A percentile compares a stretch with the other conserved stretches of the same genome.
phyloP scores from a whole-genome alignment of 1,284 basidiomycete genomes.

The Butyriboletus appendiculatus region DNA sequence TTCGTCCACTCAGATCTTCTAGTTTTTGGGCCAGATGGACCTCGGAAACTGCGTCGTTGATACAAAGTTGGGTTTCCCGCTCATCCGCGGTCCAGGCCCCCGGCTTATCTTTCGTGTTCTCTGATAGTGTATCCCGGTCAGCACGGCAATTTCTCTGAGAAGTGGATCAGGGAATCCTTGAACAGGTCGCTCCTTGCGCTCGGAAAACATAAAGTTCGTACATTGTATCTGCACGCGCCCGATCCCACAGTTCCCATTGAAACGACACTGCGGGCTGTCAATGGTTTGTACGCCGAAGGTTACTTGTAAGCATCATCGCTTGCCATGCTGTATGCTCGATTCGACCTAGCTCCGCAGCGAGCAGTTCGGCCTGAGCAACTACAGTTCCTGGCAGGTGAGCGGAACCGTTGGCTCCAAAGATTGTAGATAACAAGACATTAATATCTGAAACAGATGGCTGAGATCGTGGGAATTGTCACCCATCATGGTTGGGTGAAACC shows the following conservation, averaged over 20 bases:
- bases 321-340: constrained; percentile 1
- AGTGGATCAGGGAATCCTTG: constrained; percentile 27
- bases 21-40: constrained; percentile 32
- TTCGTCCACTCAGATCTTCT: neutral
- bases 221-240: constrained; percentile 32
- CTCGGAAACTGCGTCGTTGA: constrained; percentile 26
- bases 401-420: neutral
- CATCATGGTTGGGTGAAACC: constrained; percentile 39
- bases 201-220: constrained; percentile 24
- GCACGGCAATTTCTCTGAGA: constrained; percentile 25
- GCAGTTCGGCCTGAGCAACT: constrained; percentile 47
- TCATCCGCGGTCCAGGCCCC: no score
- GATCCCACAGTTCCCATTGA: constrained; percentile 33
- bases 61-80: constrained; percentile 23
- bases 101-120: neutral
- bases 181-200: constrained; percentile 28
- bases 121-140: constrained; percentile 25
- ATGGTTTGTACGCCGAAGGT: constrained; percentile 42
- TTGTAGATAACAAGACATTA: neutral
- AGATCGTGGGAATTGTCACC: constrained; percentile 38
- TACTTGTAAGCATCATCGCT: constrained; percentile 36
- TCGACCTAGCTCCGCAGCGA: constrained; percentile 35
- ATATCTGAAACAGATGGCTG: constrained; percentile 31
- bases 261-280: constrained; percentile 40
- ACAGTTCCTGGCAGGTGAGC: constrained; percentile 43